A percentile compares a stretch with the other conserved stretches of the same genome.
Conservation (phyloP, 2,329 filamentous ascomycete species). For the Byssochlamys sp. region DNA sequence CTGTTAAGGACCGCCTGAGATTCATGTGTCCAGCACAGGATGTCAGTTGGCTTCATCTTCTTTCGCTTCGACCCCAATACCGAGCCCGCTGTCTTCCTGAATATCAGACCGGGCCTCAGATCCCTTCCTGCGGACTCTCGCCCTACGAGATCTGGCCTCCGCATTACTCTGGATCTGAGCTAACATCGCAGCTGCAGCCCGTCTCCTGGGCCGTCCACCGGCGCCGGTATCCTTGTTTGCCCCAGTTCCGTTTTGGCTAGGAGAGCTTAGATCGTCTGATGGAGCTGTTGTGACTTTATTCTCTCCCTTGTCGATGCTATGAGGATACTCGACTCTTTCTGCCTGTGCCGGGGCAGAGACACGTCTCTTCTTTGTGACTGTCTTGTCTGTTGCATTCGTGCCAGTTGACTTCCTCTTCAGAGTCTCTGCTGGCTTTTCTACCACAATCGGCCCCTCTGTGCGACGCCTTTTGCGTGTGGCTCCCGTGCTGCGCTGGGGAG, state of each 20-base stretch:
- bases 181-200: conserved; percentile 13
- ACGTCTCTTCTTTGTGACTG: not conserved
- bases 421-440: not conserved
- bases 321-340: not conserved
- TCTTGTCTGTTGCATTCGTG: not conserved
- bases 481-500: not conserved
- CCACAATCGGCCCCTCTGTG: not conserved
- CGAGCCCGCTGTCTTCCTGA: not conserved
- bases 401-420: not conserved
- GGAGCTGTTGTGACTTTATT: not conserved
- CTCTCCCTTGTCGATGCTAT: not conserved
- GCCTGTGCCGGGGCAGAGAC: not conserved
- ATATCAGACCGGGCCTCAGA: not conserved
- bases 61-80: not conserved
- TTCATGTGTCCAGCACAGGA: not conserved
- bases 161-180: conserved; percentile 12
- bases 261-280: not conserved
- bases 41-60: not conserved
- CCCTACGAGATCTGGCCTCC: conserved; percentile 11
- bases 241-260: not conserved
- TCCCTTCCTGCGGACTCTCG: conserved; percentile 9
- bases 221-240: conserved; percentile 3
- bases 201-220: conserved; percentile 14
- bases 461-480: conserved; percentile 7
- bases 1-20: not conserved